phyloP scores from a whole-genome alignment of 2,329 filamentous ascomycete genomes.

The Penicillium sp. region DNA sequence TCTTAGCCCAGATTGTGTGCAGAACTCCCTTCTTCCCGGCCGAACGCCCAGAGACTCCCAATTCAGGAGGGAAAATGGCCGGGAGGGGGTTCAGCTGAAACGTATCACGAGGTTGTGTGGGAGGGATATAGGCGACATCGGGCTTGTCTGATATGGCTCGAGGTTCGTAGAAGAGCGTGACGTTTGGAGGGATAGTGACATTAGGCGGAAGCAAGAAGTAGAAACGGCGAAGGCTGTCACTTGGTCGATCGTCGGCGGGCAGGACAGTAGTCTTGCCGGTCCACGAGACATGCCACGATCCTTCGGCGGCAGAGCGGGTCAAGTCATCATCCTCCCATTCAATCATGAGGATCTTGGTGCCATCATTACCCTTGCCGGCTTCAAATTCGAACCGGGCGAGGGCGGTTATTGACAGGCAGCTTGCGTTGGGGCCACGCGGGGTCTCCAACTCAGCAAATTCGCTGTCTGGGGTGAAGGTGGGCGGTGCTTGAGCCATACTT shows the following conservation, averaged over 20 bases:
- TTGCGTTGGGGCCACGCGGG: conserved; percentile 26
- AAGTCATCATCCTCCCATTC: conserved; percentile 76
- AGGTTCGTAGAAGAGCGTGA: conserved; percentile 65
- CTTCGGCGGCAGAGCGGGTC: conserved; percentile 44
- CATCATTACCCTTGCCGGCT: conserved; percentile 73
- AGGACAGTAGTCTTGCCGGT: conserved; percentile 76
- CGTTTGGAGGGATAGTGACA: conserved; percentile 70
- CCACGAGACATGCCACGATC: conserved; percentile 81
- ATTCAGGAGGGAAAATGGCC: conserved; percentile 79
- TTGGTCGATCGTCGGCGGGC: conserved; percentile 64
- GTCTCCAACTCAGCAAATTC: conserved; percentile 39
- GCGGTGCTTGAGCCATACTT: conserved; percentile 19
- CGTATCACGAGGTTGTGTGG: conserved; percentile 37
- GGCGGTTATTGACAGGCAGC: conserved; percentile 56
- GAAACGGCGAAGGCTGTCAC: conserved; percentile 63
- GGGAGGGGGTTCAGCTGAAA: conserved; percentile 78
- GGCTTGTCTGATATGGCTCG: conserved; percentile 31
- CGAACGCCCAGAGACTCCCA: conserved; percentile 68
- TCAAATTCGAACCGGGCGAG: conserved; percentile 88
- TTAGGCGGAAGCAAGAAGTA: conserved; percentile 82
- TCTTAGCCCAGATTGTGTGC: conserved; percentile 89
- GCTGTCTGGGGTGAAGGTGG: conserved; percentile 36
- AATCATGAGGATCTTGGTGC: conserved; percentile 90
- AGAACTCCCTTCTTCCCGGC: conserved; percentile 79
- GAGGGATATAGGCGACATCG: not conserved